phyloP scores from a whole-genome alignment of 2,329 filamentous ascomycete genomes.

The Leptosphaerulina australis region DNA sequence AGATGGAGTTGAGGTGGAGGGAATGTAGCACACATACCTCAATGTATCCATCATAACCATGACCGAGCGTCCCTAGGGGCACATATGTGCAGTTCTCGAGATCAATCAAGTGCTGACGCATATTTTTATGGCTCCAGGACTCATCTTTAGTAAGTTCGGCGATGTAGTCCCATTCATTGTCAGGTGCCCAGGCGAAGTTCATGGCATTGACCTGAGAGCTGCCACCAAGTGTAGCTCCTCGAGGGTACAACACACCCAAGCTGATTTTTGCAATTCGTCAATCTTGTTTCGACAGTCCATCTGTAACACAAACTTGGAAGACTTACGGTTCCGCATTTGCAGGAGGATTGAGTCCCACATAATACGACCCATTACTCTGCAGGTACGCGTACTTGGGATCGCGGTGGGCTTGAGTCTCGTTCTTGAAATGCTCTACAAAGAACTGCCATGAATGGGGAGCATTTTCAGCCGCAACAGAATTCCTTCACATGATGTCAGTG shows the following conservation, averaged over 20 bases:
- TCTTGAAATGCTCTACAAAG: slow-evolving; percentile 15
- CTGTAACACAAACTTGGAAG: too few relatives aligned
- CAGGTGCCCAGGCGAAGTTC: slow-evolving; percentile 60
- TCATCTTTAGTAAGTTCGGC: slow-evolving; percentile 54
- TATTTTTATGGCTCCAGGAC: slow-evolving; percentile 51
- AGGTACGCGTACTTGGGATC: slow-evolving; percentile 13
- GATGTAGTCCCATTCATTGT: slow-evolving; percentile 64
- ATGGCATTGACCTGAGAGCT: slow-evolving; percentile 62
- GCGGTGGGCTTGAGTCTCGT: slow-evolving; percentile 13
- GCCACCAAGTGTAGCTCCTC: slow-evolving; percentile 22
- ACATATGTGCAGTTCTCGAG: slow-evolving; percentile 23
- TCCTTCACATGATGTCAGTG: too few relatives aligned
- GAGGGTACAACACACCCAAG: slow-evolving; percentile 44
- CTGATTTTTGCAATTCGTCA: too few relatives aligned
- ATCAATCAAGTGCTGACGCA: slow-evolving; percentile 11
- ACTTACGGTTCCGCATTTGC: slow-evolving; percentile 17
- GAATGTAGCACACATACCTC: background rate
- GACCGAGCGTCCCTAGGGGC: slow-evolving; percentile 21
- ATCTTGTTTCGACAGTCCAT: too few relatives aligned
- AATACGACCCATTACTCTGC: slow-evolving; percentile 8
- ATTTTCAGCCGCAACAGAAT: background rate
- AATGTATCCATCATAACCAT: slow-evolving; percentile 21
- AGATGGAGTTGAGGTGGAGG: too few relatives aligned
- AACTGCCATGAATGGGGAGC: slow-evolving; percentile 17
- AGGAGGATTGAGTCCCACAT: slow-evolving; percentile 13